Conservation (phyloP, 176 grass and related monocot genomes). For the Luzula sylvatica region DNA sequence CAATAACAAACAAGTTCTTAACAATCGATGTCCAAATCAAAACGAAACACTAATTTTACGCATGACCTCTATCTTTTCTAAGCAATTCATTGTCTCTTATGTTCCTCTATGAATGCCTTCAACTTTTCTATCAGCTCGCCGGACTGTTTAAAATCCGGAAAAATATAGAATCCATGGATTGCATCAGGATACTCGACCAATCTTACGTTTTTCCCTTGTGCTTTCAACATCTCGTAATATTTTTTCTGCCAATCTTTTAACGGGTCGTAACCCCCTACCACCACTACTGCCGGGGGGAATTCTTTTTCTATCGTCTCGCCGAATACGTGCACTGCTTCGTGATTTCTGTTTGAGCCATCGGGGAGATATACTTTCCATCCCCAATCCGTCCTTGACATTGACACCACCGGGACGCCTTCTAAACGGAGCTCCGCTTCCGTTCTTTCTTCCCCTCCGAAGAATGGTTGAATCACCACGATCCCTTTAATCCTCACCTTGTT, state of each 20-base stretch:
- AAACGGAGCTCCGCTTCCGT: constrained; percentile 22
- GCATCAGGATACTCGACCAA: constrained; percentile 59
- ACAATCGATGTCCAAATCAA: too few relatives aligned
- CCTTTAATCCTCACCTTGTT: constrained; percentile 26
- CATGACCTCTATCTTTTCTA: too few relatives aligned
- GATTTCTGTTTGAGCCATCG: constrained; percentile 13
- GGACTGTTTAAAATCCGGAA: constrained; percentile 47
- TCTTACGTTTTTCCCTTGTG: constrained; percentile 23
- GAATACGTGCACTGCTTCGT: constrained; percentile 6
- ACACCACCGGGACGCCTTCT: background rate
- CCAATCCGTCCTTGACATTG: constrained; percentile 15
- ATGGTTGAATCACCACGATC: constrained; percentile 35
- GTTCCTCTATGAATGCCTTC: constrained; percentile 34
- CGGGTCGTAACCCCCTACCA: constrained; percentile 64
- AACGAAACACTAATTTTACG: too few relatives aligned
- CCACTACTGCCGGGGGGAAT: constrained; percentile 42
- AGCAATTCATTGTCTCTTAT: background rate
- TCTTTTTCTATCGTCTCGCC: background rate
- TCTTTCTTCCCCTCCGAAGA: constrained; percentile 31
- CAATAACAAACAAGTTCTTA: too few relatives aligned
- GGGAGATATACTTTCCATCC: constrained; percentile 24
- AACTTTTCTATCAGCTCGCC: constrained; percentile 40
- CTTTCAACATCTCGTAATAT: constrained; percentile 39
- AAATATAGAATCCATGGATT: constrained; percentile 81
- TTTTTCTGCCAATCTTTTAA: constrained; percentile 67